These are phyloP conservation scores for Pyrrhoderma noxium DNA, from an alignment of 1,284 basidiomycete species.

Conservation along the genomic window DNA sequence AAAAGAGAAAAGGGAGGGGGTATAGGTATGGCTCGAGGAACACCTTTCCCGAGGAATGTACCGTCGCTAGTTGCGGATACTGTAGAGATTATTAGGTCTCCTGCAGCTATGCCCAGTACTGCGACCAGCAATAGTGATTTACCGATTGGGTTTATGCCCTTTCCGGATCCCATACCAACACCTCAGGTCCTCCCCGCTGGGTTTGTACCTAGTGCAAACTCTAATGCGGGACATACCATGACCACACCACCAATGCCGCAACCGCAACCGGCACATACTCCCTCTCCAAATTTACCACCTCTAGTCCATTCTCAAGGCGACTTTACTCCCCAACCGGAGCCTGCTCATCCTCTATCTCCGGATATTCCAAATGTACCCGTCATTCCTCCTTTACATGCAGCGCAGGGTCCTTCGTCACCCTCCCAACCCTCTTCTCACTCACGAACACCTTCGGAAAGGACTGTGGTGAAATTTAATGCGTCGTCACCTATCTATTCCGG, in stretches of 20 bases:
- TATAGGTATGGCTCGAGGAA: background rate
- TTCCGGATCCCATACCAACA: background rate
- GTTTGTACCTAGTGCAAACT: background rate
- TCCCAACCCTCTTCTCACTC: slow-evolving; percentile 4
- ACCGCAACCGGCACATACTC: background rate
- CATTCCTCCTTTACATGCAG: background rate
- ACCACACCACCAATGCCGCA: no score
- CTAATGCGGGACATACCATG: background rate
- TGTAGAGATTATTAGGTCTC: background rate
- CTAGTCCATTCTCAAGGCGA: no score
- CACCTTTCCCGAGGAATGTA: background rate
- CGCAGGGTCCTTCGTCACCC: slow-evolving; percentile 1
- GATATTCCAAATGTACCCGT: background rate
- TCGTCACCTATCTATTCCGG: slow-evolving; percentile 28
- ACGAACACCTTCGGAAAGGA: background rate
- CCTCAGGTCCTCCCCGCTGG: background rate
- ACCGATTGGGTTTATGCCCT: no score
- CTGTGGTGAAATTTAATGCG: slow-evolving; percentile 29
- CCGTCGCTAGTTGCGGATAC: background rate
- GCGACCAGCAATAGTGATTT: no score
- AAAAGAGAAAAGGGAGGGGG: background rate
- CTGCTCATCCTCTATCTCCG: slow-evolving; percentile 4
- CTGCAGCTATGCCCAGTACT: no score
- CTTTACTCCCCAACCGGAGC: no score
- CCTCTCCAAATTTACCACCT: background rate